Conservation (phyloP, 169 alveolate species). For the Besnoitia besnoiti region DNA sequence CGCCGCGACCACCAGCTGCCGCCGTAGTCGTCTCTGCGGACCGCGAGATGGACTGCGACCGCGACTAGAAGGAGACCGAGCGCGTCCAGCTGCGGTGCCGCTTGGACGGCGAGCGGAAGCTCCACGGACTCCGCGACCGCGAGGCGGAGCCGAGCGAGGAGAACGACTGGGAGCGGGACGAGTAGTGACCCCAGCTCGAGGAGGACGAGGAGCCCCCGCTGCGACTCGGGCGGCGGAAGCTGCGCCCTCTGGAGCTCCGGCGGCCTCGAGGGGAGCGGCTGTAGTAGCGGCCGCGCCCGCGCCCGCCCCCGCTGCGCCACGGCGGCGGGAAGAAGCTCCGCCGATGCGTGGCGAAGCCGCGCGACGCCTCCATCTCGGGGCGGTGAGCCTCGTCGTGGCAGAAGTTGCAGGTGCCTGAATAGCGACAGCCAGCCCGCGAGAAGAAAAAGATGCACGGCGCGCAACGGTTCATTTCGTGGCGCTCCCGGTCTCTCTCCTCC, state of each 20-base stretch:
- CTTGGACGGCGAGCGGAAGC: background rate
- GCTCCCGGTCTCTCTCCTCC: background rate
- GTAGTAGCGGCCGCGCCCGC: background rate
- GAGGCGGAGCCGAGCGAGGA: background rate
- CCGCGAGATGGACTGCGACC: background rate
- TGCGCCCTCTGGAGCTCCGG: background rate
- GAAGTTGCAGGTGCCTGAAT: background rate
- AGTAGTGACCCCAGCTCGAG: conserved; percentile 2
- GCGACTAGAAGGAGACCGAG: background rate
- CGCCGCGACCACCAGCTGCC: background rate
- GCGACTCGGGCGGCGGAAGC: background rate
- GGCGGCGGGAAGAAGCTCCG: too few relatives aligned
- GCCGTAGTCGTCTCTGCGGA: background rate
- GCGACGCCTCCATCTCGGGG: background rate
- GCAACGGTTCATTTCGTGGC: conserved; percentile 1
- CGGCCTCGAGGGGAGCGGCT: background rate
- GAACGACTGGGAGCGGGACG: conserved; percentile 19
- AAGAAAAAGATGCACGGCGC: background rate
- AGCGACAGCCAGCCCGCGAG: conserved; percentile 6
- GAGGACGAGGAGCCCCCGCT: background rate
- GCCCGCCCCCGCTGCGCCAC: too few relatives aligned
- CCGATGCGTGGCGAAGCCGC: background rate
- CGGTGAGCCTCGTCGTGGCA: conserved; percentile 25
- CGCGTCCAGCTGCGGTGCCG: background rate
- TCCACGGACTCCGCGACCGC: background rate